A percentile compares a stretch with the other conserved stretches of the same genome.
Conservation (phyloP, 2,329 filamentous ascomycete species). For the Xylaria sp. region DNA sequence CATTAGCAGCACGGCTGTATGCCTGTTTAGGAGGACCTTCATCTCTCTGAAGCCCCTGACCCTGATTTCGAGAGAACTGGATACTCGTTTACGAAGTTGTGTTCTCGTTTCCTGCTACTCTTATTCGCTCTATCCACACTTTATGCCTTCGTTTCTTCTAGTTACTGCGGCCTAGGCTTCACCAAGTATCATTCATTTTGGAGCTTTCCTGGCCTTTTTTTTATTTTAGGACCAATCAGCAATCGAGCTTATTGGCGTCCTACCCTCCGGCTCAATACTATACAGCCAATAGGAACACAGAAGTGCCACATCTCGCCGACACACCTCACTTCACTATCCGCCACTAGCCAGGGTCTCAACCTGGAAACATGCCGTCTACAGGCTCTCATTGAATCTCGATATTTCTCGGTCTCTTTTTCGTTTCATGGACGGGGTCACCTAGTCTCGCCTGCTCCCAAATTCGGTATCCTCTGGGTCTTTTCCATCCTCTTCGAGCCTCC, state of each 20-base stretch:
- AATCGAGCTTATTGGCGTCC: constrained; percentile 27
- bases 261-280: constrained; percentile 34
- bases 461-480: constrained; percentile 34
- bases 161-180: constrained; percentile 5
- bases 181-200: constrained; percentile 20
- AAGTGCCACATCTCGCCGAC: constrained; percentile 34
- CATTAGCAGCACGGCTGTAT: constrained; percentile 3
- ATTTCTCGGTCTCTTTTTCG: constrained; percentile 28
- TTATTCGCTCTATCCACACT: constrained; percentile 10
- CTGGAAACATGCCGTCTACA: constrained; percentile 39
- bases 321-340: constrained; percentile 41
- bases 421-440: constrained; percentile 33
- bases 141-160: constrained; percentile 7
- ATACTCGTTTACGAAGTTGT: constrained; percentile 5
- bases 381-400: constrained; percentile 38
- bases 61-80: constrained; percentile 6
- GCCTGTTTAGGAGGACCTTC: constrained; percentile 3
- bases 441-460: constrained; percentile 31
- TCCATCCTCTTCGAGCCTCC: constrained; percentile 24
- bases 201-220: constrained; percentile 23
- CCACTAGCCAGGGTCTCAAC: constrained; percentile 40
- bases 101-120: background rate
- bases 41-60: constrained; percentile 13
- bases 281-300: constrained; percentile 33
- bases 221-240: constrained; percentile 41